These are phyloP conservation scores for Geotrichum klebahnii DNA, from an alignment of 1,139 yeast genomes.

Conservation along the genomic window DNA sequence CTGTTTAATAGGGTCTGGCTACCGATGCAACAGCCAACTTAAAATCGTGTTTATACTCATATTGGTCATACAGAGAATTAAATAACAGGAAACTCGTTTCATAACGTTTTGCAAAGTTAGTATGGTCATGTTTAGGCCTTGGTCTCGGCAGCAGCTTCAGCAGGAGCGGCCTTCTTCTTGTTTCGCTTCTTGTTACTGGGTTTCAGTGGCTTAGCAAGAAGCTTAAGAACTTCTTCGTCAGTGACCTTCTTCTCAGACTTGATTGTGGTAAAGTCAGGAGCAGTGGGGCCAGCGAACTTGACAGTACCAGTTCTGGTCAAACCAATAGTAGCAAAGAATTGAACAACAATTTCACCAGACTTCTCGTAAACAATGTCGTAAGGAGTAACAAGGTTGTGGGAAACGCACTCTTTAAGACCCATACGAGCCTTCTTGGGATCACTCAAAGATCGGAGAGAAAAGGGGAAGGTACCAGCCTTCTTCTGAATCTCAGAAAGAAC, in stretches of 20 bases:
- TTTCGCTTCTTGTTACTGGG: constrained; percentile 52
- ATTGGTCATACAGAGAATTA: constrained; percentile 1
- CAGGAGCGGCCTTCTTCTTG: constrained; percentile 35
- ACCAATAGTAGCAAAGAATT: constrained; percentile 73
- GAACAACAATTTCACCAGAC: constrained; percentile 66
- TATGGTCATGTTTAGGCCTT: background rate
- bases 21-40: background rate
- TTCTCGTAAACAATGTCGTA: constrained; percentile 69
- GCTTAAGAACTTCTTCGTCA: constrained; percentile 50
- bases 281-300: constrained; percentile 56
- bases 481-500: constrained; percentile 64
- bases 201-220: constrained; percentile 56
- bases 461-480: constrained; percentile 67
- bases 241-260: constrained; percentile 56
- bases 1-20: too few species aligned
- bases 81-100: background rate
- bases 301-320: constrained; percentile 70
- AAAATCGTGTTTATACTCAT: background rate
- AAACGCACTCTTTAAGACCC: constrained; percentile 70
- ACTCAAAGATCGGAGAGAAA: constrained; percentile 60
- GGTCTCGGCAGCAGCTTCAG: constrained; percentile 13
- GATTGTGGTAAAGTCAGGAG: constrained; percentile 50
- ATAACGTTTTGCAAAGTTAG: too few species aligned
- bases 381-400: constrained; percentile 64
- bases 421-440: constrained; percentile 71